Evolutionary conservation across 306 rosid species (phyloP), one percentile per base, ranked within the genome.

Genomic region (Pterocarpus santalinus): DNA sequence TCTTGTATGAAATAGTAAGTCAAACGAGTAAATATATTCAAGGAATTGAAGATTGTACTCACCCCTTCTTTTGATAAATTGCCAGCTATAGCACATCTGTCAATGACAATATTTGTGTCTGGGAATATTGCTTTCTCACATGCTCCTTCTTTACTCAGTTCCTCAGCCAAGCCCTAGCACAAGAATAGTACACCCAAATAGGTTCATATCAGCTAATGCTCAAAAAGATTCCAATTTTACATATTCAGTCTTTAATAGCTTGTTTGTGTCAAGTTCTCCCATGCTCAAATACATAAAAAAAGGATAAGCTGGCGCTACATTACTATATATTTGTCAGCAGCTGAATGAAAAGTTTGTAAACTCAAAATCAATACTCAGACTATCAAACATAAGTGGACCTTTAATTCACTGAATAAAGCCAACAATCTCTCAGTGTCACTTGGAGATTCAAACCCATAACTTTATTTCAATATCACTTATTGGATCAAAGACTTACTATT

Each of bases 41-140:
- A 55, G 7, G 57, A 36, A 44, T 39, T 47, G 71, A 71, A 77
- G 65, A 62, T 81, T 77, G 30, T 39, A 22, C 92, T 84, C 79
- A 95, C 99, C 94, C 99, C 99, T 91, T 93, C 93, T 9, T 76
- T 74, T 0, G 93, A 69, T 56, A 95, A 88, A 77, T 93, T 95
- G 32, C 97, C 99, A 76, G 84, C 76, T 81, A 95, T 80, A 22
- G 93, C 90, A 84, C 99, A 95, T 86, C 88, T 90, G 17, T 72
- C 55, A 65, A 85, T 16, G 1, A 90, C 84, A 57, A 78, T 11
- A 39, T 30, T 81, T 43, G 99, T 32, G 77, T 95, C 98, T 33
- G 99, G 98, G 82, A 95, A 95, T 36, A 95, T 91, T 66, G 96
- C 99, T 77, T 76, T 56, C 66, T 90, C 97, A 43, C 99, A 95